These are phyloP conservation scores for Cutaneotrichosporon spelunceum DNA, from an alignment of 1,284 basidiomycete species.

Conservation along the genomic window DNA sequence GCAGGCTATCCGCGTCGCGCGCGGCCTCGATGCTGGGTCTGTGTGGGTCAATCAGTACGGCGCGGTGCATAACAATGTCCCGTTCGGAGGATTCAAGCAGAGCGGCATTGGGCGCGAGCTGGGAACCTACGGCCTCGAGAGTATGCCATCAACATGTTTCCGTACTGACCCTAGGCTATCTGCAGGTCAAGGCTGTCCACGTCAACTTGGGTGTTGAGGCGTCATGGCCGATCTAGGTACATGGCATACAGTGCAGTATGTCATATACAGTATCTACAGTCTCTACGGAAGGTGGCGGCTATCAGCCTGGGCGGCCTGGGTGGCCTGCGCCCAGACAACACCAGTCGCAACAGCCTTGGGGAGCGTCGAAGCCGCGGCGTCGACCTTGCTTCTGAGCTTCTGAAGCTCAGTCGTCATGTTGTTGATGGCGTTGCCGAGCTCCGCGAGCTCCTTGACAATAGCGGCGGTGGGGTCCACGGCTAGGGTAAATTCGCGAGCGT, in stretches of 20 bases:
- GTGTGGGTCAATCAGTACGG: conserved; percentile 89
- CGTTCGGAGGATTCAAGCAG: conserved; percentile 91
- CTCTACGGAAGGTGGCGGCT: no score
- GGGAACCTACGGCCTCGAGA: conserved; percentile 79
- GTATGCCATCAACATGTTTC: neutral
- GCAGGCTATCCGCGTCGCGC: conserved; percentile 80
- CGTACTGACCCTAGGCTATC: neutral
- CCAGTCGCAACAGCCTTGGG: no score
- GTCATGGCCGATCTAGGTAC: neutral
- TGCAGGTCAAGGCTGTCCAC: conserved; percentile 10
- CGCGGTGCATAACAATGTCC: conserved; percentile 72
- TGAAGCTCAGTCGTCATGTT: no score
- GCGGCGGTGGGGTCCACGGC: no score
- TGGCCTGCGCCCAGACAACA: no score
- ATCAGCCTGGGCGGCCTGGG: no score
- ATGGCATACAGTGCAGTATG: neutral
- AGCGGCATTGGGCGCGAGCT: conserved; percentile 77
- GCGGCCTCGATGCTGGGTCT: conserved; percentile 72
- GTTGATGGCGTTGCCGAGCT: no score
- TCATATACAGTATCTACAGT: no score
- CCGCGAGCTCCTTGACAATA: no score
- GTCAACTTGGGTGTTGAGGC: conserved; percentile 4
- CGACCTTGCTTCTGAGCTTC: no score
- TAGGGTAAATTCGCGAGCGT: no score
- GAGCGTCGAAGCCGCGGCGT: no score